Conservation (phyloP, 2,329 filamentous ascomycete species). For the Nemania sp. region DNA sequence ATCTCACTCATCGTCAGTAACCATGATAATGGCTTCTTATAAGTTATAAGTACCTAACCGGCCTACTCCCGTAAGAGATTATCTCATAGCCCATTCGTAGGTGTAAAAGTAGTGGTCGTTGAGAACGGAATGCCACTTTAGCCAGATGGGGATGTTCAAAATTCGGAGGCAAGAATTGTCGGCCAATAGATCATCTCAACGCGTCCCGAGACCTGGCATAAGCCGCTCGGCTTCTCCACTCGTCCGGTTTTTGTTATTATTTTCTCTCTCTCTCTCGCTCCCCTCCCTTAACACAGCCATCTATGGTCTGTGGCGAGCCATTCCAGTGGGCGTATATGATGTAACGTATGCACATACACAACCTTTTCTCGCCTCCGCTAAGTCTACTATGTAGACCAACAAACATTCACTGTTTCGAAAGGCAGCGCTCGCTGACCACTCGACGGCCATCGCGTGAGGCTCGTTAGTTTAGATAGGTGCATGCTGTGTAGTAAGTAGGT, state of each 20-base stretch:
- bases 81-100: too few species aligned
- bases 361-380: too few species aligned
- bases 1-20: too few species aligned
- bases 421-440: not conserved
- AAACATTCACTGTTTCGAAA: too few species aligned
- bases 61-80: constrained; percentile 5
- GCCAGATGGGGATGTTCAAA: constrained; percentile 10
- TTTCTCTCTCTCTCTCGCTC: constrained; percentile 4
- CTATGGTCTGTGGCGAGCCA: constrained; percentile 13
- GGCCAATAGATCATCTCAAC: constrained; percentile 16
- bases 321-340: not conserved
- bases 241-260: not conserved
- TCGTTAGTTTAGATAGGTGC: not conserved
- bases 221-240: constrained; percentile 1
- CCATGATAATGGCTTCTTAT: not conserved
- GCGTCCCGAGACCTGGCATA: constrained; percentile 12
- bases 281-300: constrained; percentile 15
- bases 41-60: too few species aligned
- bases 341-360: not conserved
- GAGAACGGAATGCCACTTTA: constrained; percentile 13
- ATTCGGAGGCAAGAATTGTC: constrained; percentile 8
- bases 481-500: too few species aligned
- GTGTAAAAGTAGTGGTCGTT: not conserved
- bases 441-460: not conserved
- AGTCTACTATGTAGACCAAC: too few species aligned